phyloP scores from a whole-genome alignment of 2,329 filamentous ascomycete species.

The Nigrospora oryzae region DNA sequence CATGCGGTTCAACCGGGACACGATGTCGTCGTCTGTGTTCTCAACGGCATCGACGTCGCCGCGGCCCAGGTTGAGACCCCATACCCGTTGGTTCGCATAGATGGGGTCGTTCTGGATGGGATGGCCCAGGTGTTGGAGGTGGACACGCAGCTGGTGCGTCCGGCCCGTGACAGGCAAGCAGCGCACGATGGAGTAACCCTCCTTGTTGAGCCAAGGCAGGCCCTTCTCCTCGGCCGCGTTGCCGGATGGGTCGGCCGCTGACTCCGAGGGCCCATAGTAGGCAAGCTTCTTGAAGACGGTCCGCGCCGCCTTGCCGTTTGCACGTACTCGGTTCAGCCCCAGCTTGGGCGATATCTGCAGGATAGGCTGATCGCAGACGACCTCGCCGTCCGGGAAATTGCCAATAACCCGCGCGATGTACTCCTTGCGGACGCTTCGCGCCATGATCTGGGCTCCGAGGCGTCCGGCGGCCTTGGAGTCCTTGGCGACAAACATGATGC shows the following conservation, averaged over 20 bases:
- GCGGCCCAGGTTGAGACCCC: conserved; percentile 70
- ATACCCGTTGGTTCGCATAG: conserved; percentile 90
- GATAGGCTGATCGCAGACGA: conserved; percentile 90
- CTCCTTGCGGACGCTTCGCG: conserved; percentile 83
- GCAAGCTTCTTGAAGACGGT: conserved; percentile 88
- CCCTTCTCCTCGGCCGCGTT: conserved; percentile 14
- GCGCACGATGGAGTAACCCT: conserved; percentile 89
- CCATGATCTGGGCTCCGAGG: conserved; percentile 67
- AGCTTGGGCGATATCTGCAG: conserved; percentile 91
- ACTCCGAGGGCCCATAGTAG: conserved; percentile 52
- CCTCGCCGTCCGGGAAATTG: conserved; percentile 81
- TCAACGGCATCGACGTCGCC: conserved; percentile 56
- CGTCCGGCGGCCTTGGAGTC: conserved; percentile 69
- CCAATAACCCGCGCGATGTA: conserved; percentile 89
- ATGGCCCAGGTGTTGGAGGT: conserved; percentile 88
- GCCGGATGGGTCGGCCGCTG: conserved; percentile 4
- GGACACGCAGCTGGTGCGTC: conserved; percentile 91
- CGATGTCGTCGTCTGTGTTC: conserved; percentile 81
- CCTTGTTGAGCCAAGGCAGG: conserved; percentile 40
- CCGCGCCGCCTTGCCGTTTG: conserved; percentile 79
- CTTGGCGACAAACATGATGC: conserved; percentile 97
- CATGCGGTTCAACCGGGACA: conserved; percentile 78
- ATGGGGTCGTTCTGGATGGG: conserved; percentile 97
- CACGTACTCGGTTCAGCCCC: conserved; percentile 87
- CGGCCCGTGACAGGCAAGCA: conserved; percentile 89